Percentiles rank a stretch among this genome's conserved stretches.
These are phyloP conservation scores for Tolypocladium tropicale DNA, from an alignment of 2,329 filamentous ascomycete genomes.

Conservation along the genomic window DNA sequence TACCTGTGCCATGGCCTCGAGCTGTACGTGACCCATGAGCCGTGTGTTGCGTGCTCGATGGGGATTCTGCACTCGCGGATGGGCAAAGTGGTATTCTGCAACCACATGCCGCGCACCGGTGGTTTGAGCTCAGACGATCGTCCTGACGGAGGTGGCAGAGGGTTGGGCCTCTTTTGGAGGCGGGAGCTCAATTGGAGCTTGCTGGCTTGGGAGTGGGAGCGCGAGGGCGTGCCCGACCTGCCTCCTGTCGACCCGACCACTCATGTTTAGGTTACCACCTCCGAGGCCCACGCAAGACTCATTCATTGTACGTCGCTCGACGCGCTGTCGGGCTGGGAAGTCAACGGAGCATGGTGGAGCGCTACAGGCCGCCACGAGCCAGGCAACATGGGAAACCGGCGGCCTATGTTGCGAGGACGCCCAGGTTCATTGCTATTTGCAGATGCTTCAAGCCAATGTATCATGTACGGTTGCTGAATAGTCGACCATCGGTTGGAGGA, in stretches of 20 bases:
- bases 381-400: neutral
- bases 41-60: slow-evolving; percentile 96
- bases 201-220: slow-evolving; percentile 67
- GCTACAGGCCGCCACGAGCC: neutral
- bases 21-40: slow-evolving; percentile 90
- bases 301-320: slow-evolving; percentile 4
- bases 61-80: slow-evolving; percentile 90
- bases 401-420: neutral
- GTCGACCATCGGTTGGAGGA: slow-evolving; percentile 20
- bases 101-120: slow-evolving; percentile 70
- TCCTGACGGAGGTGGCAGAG: slow-evolving; percentile 43
- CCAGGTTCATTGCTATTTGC: neutral
- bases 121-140: slow-evolving; percentile 71
- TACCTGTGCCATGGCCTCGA: slow-evolving; percentile 93
- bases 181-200: slow-evolving; percentile 81
- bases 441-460: slow-evolving; percentile 1
- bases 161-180: slow-evolving; percentile 60
- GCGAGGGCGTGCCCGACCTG: slow-evolving; percentile 27
- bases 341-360: neutral
- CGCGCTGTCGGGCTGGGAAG: neutral
- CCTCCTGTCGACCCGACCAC: slow-evolving; percentile 35
- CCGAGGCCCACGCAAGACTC: slow-evolving; percentile 25
- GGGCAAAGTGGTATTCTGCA: slow-evolving; percentile 70
- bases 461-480: slow-evolving; percentile 11
- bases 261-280: slow-evolving; percentile 39